Evolutionary conservation across 2,329 filamentous ascomycete genomes (phyloP).

Genomic region (Paecilomyces niveus): DNA sequence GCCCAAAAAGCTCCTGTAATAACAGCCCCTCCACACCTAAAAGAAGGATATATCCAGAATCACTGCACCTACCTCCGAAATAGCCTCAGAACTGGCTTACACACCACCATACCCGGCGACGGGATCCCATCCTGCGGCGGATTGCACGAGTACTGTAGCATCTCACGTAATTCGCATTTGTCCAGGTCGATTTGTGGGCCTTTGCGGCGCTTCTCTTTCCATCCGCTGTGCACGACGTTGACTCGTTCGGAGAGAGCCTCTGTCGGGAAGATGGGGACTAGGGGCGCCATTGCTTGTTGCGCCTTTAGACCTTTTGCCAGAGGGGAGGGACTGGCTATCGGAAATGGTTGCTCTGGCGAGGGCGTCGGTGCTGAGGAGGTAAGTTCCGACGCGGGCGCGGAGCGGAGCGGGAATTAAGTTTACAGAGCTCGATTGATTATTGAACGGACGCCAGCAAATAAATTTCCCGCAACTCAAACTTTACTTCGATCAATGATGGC

Average conservation of each 20-base stretch:
- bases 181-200: slow-evolving; percentile 43
- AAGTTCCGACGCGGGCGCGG: not conserved
- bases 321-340: not conserved
- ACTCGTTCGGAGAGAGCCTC: slow-evolving; percentile 45
- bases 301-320: not conserved
- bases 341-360: not conserved
- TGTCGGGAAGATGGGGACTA: slow-evolving; percentile 47
- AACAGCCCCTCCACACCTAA: too few relatives aligned
- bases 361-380: not conserved
- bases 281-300: slow-evolving; percentile 47
- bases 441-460: not conserved
- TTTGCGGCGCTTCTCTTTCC: slow-evolving; percentile 47
- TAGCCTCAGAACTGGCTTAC: slow-evolving; percentile 51
- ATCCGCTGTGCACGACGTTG: slow-evolving; percentile 38
- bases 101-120: slow-evolving; percentile 40
- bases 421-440: not conserved
- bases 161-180: slow-evolving; percentile 51
- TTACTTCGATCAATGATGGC: not conserved
- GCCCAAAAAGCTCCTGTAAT: too few relatives aligned
- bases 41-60: not conserved
- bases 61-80: slow-evolving; percentile 48
- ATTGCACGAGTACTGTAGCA: slow-evolving; percentile 58
- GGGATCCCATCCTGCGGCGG: slow-evolving; percentile 38
- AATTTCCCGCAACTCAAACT: not conserved
- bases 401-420: not conserved